Evolutionary conservation across 768 basidiomycete genomes (phyloP), one percentile per base, ranked within the genome.

Genomic region (Mycena indigotica): DNA sequence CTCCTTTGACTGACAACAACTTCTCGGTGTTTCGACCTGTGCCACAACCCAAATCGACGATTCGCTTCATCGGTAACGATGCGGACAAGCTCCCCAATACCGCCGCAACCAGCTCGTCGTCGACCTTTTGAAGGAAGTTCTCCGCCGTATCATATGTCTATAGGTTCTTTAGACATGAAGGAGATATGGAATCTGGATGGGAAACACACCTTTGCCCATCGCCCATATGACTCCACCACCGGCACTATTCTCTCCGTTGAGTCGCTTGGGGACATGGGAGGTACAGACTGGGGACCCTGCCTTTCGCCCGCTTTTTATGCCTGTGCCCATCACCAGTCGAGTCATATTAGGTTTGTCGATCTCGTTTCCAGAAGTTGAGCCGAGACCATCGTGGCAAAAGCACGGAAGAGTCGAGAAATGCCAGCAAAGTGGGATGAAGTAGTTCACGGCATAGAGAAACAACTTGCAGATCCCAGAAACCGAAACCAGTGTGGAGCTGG

Each of bases 41-140:
- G 15, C 58, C 58, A 24, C 58, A 60, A 15, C 58, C 58, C 15
- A 60, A 45, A 16, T 60, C 58, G 30, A 60, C 50, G 13, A 60
- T 25, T n/a, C 24, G 30, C 16, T 60, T 44, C 19, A 28, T 23
- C 13, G 4, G 4, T 19, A 41, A 21, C 12, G 15, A 6, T 5
- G 24, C 25, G 23, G 19, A 26, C 46, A 28, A 28, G 5, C 5
- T 6, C 25, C 6, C 24, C 13, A 49, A 29, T 5, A 25, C 21
- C 28, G 50, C 46, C 49, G 25, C 25, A 4, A 35, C 53, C 5
- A 35, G 17, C 46, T 48, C 44, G 17, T 30, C 10, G 28, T 38
- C 46, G 35, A 48, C 35, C 16, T 17, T 24, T 13, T 19, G 52
- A 38, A 54, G 52, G 32, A 32, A 48, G 23, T 35, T 58, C 23